Evolutionary conservation across 306 rosid species (phyloP), one percentile per base, ranked within the genome.

Genomic region (Cucumis melo): DNA sequence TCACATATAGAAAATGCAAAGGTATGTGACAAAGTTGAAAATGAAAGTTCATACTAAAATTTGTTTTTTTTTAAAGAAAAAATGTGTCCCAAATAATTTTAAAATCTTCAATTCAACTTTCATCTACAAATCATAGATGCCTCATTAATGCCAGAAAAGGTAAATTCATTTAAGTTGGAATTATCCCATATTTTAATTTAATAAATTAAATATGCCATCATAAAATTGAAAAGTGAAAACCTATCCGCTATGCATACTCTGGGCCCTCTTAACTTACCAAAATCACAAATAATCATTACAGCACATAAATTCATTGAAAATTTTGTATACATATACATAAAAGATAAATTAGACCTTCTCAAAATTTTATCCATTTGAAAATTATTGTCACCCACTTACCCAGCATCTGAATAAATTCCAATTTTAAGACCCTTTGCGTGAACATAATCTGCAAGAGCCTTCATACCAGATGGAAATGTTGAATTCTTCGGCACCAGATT

Each of bases 361-460:
- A 64, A 20, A 66, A 41, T 66, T 12, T 39, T 66, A 19, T 10
- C 8, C 46, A 73, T 10, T 53, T 29, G 77, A 42, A 42, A 20
- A 21, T 57, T 29, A 54, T 56, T 32, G 54, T 81, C 92, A 94
- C 96, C 98, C 99, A 56, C 96, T 79, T 94, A 94, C 97, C 99
- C 99, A 56, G 97, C 94, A 90, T 94, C 99, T 24, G 99, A 88
- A 83, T 94, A 94, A 64, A 94, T 94, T 73, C 99, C 99, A 57
- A 94, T 88, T 87, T 92, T 92, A 62, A 94, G 97, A 77, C 96
- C 99, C 86, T 89, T 91, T 83, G 87, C 78, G 80, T 94, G 99
- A 77, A 94, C 96, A 80, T 94, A 91, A 65, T 92, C 95, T 74
- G 97, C 95, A 32, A 92, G 93, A 78, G 92, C 90, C 86, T 90